phyloP scores from a whole-genome alignment of 2,329 filamentous ascomycete species.

The Cadophora luteo-olivacea region DNA sequence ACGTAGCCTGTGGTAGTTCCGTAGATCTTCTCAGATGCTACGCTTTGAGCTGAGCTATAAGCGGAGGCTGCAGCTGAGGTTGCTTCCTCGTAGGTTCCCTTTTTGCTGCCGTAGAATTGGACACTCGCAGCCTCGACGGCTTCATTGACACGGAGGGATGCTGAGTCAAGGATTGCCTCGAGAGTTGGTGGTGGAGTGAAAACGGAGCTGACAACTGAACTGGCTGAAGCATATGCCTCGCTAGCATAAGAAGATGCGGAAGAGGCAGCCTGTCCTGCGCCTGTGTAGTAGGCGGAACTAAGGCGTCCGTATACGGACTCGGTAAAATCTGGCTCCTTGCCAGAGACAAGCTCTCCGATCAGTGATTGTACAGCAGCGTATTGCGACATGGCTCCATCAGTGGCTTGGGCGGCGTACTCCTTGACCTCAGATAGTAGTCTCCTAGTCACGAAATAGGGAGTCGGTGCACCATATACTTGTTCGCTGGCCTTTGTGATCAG shows the following conservation, averaged over 20 bases:
- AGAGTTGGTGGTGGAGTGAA: conserved; percentile 64
- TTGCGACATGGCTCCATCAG: conserved; percentile 65
- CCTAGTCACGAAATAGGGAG: conserved; percentile 47
- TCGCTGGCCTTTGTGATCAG: conserved; percentile 43
- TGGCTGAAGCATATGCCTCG: conserved; percentile 52
- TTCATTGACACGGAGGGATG: conserved; percentile 60
- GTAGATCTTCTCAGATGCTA: conserved; percentile 60
- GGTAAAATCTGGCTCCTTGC: conserved; percentile 81
- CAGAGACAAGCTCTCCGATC: conserved; percentile 77
- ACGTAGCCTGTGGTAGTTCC: conserved; percentile 58
- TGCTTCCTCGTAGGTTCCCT: conserved; percentile 59
- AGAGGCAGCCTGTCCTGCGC: conserved; percentile 50
- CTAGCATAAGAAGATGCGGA: conserved; percentile 60
- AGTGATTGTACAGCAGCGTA: conserved; percentile 75
- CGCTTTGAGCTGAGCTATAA: conserved; percentile 56
- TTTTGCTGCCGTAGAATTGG: conserved; percentile 62
- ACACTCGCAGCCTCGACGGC: conserved; percentile 64
- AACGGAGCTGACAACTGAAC: conserved; percentile 52
- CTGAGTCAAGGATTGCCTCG: conserved; percentile 62
- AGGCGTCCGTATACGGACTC: conserved; percentile 80
- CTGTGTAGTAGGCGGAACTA: conserved; percentile 74
- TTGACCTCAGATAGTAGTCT: conserved; percentile 57
- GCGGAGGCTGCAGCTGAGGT: conserved; percentile 59
- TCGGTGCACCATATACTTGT: conserved; percentile 43
- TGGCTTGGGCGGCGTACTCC: conserved; percentile 66